Conservation (phyloP, 306 rosid genomes). For the Trifolium subterraneum region DNA sequence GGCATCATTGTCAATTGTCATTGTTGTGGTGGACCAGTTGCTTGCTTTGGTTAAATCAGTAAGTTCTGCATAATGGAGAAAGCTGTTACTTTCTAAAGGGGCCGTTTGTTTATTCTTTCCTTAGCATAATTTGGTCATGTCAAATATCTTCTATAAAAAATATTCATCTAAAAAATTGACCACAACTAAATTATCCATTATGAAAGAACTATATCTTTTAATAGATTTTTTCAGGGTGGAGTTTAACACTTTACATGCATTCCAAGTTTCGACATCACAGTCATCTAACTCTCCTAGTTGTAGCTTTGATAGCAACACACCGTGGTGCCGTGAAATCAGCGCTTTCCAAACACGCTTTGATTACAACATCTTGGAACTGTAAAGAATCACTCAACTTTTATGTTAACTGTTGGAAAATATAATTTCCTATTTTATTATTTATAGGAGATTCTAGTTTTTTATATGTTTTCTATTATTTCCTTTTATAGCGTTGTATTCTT, state of each 20-base stretch:
- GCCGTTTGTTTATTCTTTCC: slow-evolving; percentile 5
- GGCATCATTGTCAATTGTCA: no score
- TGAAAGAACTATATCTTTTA: not conserved
- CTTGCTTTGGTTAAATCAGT: no score
- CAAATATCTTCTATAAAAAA: slow-evolving; percentile 5
- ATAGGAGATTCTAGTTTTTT: no score
- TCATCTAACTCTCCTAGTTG: not conserved
- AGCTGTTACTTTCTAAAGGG: slow-evolving; percentile 12
- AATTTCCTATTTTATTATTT: no score
- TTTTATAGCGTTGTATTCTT: no score
- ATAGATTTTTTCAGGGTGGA: not conserved
- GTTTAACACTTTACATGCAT: no score
- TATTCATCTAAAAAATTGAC: not conserved
- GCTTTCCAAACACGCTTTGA: not conserved
- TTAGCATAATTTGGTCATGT: slow-evolving; percentile 3
- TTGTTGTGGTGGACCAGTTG: no score
- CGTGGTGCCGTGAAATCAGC: not conserved
- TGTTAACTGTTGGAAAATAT: no score
- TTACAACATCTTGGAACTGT: slow-evolving; percentile 18
- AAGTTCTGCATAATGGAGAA: no score
- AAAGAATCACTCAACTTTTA: not conserved
- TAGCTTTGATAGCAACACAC: not conserved
- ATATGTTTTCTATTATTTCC: no score
- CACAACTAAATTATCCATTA: not conserved
- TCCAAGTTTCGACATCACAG: not conserved